phyloP scores from a whole-genome alignment of 306 rosid genomes.

The Mimosa pudica region DNA sequence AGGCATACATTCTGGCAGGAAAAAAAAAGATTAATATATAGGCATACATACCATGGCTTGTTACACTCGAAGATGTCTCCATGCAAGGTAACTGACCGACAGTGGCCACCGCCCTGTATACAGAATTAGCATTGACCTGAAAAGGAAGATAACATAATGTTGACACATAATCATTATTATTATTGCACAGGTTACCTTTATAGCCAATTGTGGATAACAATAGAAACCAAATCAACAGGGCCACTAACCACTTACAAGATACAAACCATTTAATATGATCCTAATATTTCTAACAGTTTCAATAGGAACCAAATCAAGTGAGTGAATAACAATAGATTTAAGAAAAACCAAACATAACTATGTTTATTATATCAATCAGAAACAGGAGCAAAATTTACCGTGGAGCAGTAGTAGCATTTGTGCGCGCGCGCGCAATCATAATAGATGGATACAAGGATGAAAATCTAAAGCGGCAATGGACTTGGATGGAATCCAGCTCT shows the following conservation, averaged over 20 bases:
- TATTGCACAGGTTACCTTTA: conserved; percentile 57
- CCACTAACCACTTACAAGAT: no score
- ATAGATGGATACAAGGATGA: conserved; percentile 96
- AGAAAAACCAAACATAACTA: conserved; percentile 12
- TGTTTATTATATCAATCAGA: conserved; percentile 18
- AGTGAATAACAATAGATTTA: conserved; percentile 12
- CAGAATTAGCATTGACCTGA: conserved; percentile 62
- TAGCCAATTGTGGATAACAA: conserved; percentile 88
- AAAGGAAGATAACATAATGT: no score
- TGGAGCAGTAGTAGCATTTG: conserved; percentile 92
- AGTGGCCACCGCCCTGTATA: conserved; percentile 95
- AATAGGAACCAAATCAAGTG: conserved; percentile 12
- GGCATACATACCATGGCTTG: conserved; percentile 85
- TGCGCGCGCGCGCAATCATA: conserved; percentile 68
- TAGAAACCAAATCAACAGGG: no score
- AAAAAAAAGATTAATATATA: not conserved
- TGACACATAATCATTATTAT: no score
- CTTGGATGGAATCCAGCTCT: conserved; percentile 87
- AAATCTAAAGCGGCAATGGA: conserved; percentile 96
- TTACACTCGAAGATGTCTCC: conserved; percentile 98
- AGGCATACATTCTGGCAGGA: conserved; percentile 25
- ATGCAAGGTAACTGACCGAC: conserved; percentile 91
- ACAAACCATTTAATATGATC: no score
- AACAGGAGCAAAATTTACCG: conserved; percentile 57
- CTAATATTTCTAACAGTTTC: no score